Base-by-base conservation (phyloP, 352 stramenopile genomes). In the Pythium sukuiense region DNA sequence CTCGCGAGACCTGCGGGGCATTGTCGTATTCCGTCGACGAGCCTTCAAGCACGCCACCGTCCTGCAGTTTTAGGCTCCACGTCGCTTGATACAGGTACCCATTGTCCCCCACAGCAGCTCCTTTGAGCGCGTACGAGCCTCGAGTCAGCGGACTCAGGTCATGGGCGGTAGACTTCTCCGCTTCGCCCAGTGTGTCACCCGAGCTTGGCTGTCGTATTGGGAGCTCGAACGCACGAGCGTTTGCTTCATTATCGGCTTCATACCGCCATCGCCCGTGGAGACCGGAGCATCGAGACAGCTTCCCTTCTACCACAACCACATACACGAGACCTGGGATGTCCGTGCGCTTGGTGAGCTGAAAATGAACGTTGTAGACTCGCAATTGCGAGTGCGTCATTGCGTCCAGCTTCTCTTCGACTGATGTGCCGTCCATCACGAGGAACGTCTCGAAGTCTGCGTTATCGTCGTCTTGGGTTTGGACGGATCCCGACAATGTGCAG, bases 101-200 rank as follows among this genome's bases (percentile, higher is more conserved):
- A 18, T 61, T 54, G 55, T 61, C 55, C 26, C 32, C 55, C n/a
- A 54, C 16, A 13, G 53, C 26, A 18, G 53, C 53, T 6, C 53
- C 53, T 11, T 18, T 26, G 11, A 61, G 11, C n/a, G 24, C 54
- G 55, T 53, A 61, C 33, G 55, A 61, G n/a, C 37, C 55, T 54
- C 54, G 55, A 1, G 55, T 61, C 39, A 54, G 26, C 6, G 55
- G 55, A 29, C 27, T 56, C 27, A 39, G 14, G 11, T 3, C 27
- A 16, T 56, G 27, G 9, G 11, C 39, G 16, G 11, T 1, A 12
- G 39, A 1, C 1, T 18, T 46, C 1, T 46, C 39, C 39, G n/a
- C 39, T 2, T 20, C 39, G 2, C 12, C 6, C 6, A 46, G 39
- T 7, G 5, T 37, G 24, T 14, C 26, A 37, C 12, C 27, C 7